phyloP scores from a whole-genome alignment of 2,329 filamentous ascomycete genomes.

The Verticillium nonalfalfae region DNA sequence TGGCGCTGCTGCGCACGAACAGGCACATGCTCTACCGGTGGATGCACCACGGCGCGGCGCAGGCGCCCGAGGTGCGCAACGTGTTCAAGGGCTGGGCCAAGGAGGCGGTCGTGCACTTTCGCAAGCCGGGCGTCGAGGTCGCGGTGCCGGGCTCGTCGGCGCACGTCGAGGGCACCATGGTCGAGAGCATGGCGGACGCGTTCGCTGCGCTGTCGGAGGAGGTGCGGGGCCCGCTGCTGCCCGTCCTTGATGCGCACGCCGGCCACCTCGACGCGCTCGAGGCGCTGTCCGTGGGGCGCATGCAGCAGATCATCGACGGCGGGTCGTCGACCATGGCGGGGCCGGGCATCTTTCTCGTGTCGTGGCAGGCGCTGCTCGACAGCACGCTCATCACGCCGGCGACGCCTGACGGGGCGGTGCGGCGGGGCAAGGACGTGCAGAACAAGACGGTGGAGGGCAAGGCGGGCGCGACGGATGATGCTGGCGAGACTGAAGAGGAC shows the following conservation, averaged over 20 bases:
- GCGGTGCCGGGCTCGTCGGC: slow-evolving; percentile 28
- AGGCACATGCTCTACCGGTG: slow-evolving; percentile 60
- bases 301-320: slow-evolving; percentile 49
- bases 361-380: slow-evolving; percentile 68
- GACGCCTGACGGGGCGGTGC: slow-evolving; percentile 41
- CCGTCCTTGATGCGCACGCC: slow-evolving; percentile 53
- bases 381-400: slow-evolving; percentile 62
- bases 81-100: slow-evolving; percentile 58
- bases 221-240: slow-evolving; percentile 37
- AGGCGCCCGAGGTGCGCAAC: slow-evolving; percentile 58
- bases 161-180: slow-evolving; percentile 22
- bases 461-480: slow-evolving; percentile 22
- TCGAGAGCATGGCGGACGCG: slow-evolving; percentile 29
- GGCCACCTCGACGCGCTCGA: slow-evolving; percentile 52
- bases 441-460: slow-evolving; percentile 35
- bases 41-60: slow-evolving; percentile 61
- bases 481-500: background rate
- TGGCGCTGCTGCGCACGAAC: slow-evolving; percentile 59
- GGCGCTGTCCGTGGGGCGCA: slow-evolving; percentile 43
- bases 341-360: slow-evolving; percentile 64
- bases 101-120: slow-evolving; percentile 50
- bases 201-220: slow-evolving; percentile 38
- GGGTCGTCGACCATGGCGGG: slow-evolving; percentile 36
- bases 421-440: slow-evolving; percentile 47
- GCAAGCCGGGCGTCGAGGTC: slow-evolving; percentile 15